These are phyloP conservation scores for Diutina neorugosa DNA, from an alignment of 1,139 yeast genomes.

Conservation along the genomic window DNA sequence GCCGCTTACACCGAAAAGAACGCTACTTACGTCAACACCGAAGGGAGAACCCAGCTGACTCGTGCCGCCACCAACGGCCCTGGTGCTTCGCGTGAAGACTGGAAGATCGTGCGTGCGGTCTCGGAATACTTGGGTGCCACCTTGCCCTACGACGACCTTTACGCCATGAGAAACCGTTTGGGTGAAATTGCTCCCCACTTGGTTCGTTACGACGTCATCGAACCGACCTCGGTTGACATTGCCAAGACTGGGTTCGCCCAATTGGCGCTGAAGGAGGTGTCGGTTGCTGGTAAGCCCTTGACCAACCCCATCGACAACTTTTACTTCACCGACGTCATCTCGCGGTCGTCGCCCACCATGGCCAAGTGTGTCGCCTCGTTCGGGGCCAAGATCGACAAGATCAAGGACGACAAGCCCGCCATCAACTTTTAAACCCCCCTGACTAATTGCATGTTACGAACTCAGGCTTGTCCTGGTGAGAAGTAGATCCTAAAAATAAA, in stretches of 20 bases:
- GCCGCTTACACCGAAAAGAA: slow-evolving; percentile 84
- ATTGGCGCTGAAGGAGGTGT: slow-evolving; percentile 22
- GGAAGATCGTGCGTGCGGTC: slow-evolving; percentile 80
- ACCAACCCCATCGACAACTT: slow-evolving; percentile 70
- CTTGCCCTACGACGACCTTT: slow-evolving; percentile 68
- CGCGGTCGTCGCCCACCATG: slow-evolving; percentile 85
- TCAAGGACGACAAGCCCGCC: slow-evolving; percentile 19
- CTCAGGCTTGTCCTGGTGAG: neutral
- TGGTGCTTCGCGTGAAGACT: slow-evolving; percentile 85
- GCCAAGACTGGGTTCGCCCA: slow-evolving; percentile 47
- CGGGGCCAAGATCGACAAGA: slow-evolving; percentile 54
- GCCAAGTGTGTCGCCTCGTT: slow-evolving; percentile 66
- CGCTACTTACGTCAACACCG: slow-evolving; percentile 84
- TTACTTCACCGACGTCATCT: slow-evolving; percentile 79
- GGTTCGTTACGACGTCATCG: slow-evolving; percentile 64
- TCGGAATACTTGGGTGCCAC: slow-evolving; percentile 64
- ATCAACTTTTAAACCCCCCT: slow-evolving; percentile 2
- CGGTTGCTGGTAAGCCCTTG: slow-evolving; percentile 31
- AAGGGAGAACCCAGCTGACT: slow-evolving; percentile 78
- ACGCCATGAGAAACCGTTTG: slow-evolving; percentile 58
- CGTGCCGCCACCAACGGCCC: slow-evolving; percentile 89
- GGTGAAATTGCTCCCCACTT: slow-evolving; percentile 76
- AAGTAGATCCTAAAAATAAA: neutral
- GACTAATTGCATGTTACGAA: slow-evolving; percentile 1
- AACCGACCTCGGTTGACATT: slow-evolving; percentile 49